Percentiles rank a stretch among this genome's conserved stretches.
phyloP scores from a whole-genome alignment of 116 monocot genomes.

The Zostera marina region DNA sequence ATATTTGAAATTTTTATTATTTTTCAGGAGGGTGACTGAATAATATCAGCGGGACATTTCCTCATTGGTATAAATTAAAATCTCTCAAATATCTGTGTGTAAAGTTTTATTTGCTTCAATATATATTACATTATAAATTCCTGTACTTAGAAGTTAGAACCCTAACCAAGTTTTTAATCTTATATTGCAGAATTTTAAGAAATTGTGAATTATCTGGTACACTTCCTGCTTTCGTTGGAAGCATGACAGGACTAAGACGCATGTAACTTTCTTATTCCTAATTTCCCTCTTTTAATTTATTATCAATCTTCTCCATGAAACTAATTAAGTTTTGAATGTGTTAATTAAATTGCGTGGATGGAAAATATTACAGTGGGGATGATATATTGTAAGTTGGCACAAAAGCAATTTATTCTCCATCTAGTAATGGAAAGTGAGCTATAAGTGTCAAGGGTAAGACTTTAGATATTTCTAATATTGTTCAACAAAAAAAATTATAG shows the following conservation, averaged over 20 bases:
- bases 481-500: too few species aligned
- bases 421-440: slow-evolving; percentile 42
- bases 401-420: slow-evolving; percentile 19
- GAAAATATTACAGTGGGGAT: slow-evolving; percentile 31
- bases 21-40: slow-evolving; percentile 17
- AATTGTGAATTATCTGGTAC: slow-evolving; percentile 47
- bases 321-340: not conserved
- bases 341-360: slow-evolving; percentile 6
- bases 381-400: slow-evolving; percentile 23
- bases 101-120: not conserved
- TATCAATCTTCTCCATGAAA: not conserved
- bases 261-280: slow-evolving; percentile 20
- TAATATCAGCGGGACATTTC: slow-evolving; percentile 12
- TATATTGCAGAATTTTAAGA: slow-evolving; percentile 34
- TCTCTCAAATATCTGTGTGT: slow-evolving; percentile 3
- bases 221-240: slow-evolving; percentile 34
- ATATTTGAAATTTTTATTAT: not conserved
- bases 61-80: slow-evolving; percentile 6
- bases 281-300: not conserved
- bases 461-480: too few species aligned
- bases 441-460: too few species aligned
- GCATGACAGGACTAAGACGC: slow-evolving; percentile 16
- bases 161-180: not conserved
- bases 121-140: not conserved
- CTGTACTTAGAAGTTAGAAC: too few species aligned